Percentiles rank a stretch among this genome's conserved stretches.
phyloP scores from a whole-genome alignment of 441 rosid species.

The Rhodomyrtus psidioides region DNA sequence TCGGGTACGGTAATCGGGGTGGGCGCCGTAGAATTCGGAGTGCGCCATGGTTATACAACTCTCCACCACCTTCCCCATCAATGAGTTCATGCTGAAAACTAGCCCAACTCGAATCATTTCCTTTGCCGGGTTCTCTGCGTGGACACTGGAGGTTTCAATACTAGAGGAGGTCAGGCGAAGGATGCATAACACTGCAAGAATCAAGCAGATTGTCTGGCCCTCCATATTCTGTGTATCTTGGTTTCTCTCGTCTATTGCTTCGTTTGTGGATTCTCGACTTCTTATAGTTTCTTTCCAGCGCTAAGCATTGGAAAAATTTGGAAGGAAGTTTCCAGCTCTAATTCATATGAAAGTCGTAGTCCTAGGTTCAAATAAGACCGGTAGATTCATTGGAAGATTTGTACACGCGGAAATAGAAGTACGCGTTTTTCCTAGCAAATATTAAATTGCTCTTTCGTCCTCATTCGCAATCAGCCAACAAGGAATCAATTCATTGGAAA shows the following conservation, averaged over 20 bases:
- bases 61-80: background rate
- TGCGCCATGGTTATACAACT: background rate
- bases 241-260: background rate
- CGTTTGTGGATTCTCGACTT: background rate
- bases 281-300: background rate
- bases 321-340: too few species aligned
- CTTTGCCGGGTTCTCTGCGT: background rate
- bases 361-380: background rate
- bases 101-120: background rate
- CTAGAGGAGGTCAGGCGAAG: background rate
- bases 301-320: too few species aligned
- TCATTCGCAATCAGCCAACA: too few species aligned
- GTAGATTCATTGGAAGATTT: background rate
- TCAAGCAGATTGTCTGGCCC: too few species aligned
- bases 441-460: too few species aligned
- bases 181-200: background rate
- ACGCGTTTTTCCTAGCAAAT: too few species aligned
- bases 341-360: background rate
- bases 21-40: background rate
- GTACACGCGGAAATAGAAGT: too few species aligned
- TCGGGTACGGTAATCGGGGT: background rate
- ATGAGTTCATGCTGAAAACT: background rate
- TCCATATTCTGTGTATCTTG: background rate
- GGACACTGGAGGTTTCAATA: background rate
- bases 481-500: too few species aligned